Conservation (phyloP, 2,329 filamentous ascomycete species). For the Botryosphaeria dothidea region DNA sequence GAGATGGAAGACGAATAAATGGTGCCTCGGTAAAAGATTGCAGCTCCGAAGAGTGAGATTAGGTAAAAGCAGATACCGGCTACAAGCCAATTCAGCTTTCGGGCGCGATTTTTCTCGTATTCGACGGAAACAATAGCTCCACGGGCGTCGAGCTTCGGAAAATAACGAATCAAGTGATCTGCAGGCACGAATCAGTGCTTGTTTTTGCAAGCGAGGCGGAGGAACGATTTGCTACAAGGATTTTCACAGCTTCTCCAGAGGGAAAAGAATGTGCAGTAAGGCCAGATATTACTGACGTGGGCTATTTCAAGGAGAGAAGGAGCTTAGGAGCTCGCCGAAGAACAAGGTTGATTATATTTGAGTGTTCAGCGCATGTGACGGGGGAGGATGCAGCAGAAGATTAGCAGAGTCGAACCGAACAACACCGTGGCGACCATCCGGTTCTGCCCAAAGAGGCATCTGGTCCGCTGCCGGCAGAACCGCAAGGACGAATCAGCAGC, state of each 20-base stretch:
- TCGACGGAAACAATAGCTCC: not conserved
- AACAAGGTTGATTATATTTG: not conserved
- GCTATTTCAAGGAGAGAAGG: constrained; percentile 5
- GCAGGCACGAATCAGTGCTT: not conserved
- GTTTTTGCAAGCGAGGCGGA: not conserved
- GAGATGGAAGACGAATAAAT: too few relatives aligned
- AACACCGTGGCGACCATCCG: constrained; percentile 8
- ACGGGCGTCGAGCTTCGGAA: not conserved
- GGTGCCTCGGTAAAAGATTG: not conserved
- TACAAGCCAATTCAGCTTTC: not conserved
- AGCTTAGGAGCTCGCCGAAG: constrained; percentile 13
- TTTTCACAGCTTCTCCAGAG: not conserved
- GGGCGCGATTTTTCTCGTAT: not conserved
- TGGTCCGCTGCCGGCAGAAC: not conserved
- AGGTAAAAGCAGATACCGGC: not conserved
- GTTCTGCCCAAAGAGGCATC: not conserved
- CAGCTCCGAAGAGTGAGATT: not conserved
- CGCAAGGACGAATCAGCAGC: not conserved
- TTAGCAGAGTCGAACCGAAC: not conserved
- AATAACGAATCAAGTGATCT: not conserved
- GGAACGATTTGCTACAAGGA: not conserved
- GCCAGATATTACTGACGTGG: not conserved
- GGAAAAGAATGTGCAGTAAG: not conserved
- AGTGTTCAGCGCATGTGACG: not conserved
- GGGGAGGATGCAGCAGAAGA: not conserved